These are phyloP conservation scores for Fusarium sp. DNA, from an alignment of 2,329 filamentous ascomycete genomes.

Conservation along the genomic window DNA sequence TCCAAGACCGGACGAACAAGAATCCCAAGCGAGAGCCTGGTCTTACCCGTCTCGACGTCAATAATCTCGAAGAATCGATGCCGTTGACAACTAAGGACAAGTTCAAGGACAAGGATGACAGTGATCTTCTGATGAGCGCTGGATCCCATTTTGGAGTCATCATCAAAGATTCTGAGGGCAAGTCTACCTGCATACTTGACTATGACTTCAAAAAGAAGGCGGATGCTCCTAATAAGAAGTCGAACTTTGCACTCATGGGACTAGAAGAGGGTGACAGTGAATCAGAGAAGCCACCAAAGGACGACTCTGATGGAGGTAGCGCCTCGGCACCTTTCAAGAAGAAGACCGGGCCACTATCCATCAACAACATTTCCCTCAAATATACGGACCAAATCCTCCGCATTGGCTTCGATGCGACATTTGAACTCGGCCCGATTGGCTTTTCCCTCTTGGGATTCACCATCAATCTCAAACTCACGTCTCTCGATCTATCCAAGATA, in stretches of 20 bases:
- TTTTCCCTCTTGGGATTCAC: slow-evolving; percentile 48
- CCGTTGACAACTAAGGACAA: slow-evolving; percentile 3
- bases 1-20: slow-evolving; percentile 35
- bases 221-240: background rate
- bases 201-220: slow-evolving; percentile 40
- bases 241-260: background rate
- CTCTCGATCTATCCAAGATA: background rate
- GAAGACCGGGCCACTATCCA: slow-evolving; percentile 44
- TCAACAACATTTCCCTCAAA: slow-evolving; percentile 50
- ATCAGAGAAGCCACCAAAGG: background rate
- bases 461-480: background rate
- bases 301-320: background rate
- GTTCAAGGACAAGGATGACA: background rate
- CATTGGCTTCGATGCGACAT: slow-evolving; percentile 47
- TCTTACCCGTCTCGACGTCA: background rate
- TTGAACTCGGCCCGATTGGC: slow-evolving; percentile 49
- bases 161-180: slow-evolving; percentile 4
- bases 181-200: slow-evolving; percentile 29
- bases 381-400: slow-evolving; percentile 43
- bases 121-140: slow-evolving; percentile 30
- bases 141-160: slow-evolving; percentile 43
- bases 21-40: background rate
- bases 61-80: background rate
- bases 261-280: background rate
- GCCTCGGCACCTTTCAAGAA: slow-evolving; percentile 43